These are phyloP conservation scores for Canna indica DNA, from an alignment of 176 grass and related monocot genomes.

Conservation along the genomic window DNA sequence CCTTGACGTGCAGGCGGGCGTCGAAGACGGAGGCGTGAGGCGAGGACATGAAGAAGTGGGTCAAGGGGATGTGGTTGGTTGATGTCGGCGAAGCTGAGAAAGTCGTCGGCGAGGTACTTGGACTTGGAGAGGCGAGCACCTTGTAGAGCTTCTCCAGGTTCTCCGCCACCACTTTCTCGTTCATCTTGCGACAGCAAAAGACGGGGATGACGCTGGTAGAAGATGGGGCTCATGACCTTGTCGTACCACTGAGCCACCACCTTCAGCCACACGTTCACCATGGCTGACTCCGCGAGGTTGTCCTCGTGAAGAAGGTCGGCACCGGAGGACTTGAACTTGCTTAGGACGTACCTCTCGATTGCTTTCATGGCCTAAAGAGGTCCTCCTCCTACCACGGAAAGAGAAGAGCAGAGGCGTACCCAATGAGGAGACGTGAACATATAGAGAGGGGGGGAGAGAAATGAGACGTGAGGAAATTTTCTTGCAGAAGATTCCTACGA, in stretches of 20 bases:
- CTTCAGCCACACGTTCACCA: constrained; percentile 60
- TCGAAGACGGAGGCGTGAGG: constrained; percentile 35
- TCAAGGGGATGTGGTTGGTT: constrained; percentile 34
- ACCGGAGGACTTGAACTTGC: constrained; percentile 36
- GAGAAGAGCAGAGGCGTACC: too few relatives aligned
- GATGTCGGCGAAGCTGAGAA: constrained; percentile 48
- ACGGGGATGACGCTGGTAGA: constrained; percentile 27
- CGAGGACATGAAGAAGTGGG: constrained; percentile 28
- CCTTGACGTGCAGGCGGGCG: constrained; percentile 40
- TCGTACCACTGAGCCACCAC: constrained; percentile 53
- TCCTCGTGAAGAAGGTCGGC: constrained; percentile 37
- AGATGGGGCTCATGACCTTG: constrained; percentile 24
- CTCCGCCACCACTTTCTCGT: constrained; percentile 32
- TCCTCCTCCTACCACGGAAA: too few relatives aligned
- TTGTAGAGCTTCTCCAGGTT: constrained; percentile 41
- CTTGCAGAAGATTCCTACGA: too few relatives aligned
- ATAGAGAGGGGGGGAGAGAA: too few relatives aligned
- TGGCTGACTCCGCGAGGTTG: constrained; percentile 27
- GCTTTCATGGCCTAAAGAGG: too few relatives aligned
- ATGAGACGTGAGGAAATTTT: too few relatives aligned
- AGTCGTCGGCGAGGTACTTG: constrained; percentile 65
- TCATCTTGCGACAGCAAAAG: constrained; percentile 26
- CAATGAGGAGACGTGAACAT: too few relatives aligned
- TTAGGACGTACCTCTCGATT: constrained; percentile 40
- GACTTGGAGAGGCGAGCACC: constrained; percentile 29